A percentile compares a stretch with the other conserved stretches of the same genome.
phyloP scores from a whole-genome alignment of 139 green algal species.

The Ettlia oleoabundans region DNA sequence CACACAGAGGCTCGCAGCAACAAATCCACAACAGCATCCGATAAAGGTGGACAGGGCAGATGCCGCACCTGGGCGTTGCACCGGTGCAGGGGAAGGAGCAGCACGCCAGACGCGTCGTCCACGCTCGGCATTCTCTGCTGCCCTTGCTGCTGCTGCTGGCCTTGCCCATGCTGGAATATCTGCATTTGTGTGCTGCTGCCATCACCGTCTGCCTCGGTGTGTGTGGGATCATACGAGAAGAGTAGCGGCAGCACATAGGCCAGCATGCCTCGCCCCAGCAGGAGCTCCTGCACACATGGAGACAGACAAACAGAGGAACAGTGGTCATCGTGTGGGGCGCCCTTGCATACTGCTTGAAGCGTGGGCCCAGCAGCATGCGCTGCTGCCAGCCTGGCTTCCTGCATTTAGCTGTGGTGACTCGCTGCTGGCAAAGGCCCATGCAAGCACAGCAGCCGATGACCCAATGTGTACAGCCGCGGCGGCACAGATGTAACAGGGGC shows the following conservation, averaged over 20 bases:
- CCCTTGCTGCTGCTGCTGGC: not conserved
- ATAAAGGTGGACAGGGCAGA: not conserved
- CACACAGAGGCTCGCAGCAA: not conserved
- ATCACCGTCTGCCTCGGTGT: conserved; percentile 42
- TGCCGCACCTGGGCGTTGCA: conserved; percentile 60
- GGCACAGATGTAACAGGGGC: too few relatives aligned
- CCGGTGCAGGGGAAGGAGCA: conserved; percentile 39
- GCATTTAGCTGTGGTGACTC: too few relatives aligned
- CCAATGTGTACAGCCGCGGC: too few relatives aligned
- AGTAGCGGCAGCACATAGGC: conserved; percentile 48
- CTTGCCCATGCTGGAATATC: not conserved
- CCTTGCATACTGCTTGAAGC: too few relatives aligned
- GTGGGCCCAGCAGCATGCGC: too few relatives aligned
- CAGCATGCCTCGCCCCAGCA: conserved; percentile 70
- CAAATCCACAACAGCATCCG: too few relatives aligned
- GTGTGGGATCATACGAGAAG: conserved; percentile 82
- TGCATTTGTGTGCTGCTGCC: too few relatives aligned
- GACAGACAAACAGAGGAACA: not conserved
- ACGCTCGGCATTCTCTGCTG: not conserved
- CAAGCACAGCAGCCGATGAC: too few relatives aligned
- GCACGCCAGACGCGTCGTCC: conserved; percentile 12
- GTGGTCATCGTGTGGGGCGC: not conserved
- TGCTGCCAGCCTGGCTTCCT: too few relatives aligned
- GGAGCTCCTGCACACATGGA: conserved; percentile 38
- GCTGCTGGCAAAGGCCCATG: too few relatives aligned